phyloP scores from a whole-genome alignment of 2,329 filamentous ascomycete genomes.

The Paecilomyces fulvus region DNA sequence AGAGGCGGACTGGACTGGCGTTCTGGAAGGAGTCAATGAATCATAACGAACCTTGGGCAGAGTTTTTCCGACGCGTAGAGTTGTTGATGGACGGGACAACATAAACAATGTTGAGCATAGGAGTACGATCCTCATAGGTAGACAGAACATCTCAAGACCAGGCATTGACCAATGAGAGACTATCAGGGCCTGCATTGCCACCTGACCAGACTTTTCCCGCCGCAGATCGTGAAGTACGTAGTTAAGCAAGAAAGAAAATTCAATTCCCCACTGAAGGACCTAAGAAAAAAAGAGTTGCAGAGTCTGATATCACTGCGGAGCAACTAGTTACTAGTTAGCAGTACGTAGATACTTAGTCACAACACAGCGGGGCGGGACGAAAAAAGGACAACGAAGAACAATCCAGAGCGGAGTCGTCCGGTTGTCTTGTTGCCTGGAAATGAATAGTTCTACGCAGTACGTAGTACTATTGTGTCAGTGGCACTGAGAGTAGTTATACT shows the following conservation, averaged over 20 bases:
- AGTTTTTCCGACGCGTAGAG: neutral
- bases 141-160: neutral
- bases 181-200: neutral
- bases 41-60: neutral
- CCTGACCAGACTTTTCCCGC: neutral
- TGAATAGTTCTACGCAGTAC: neutral
- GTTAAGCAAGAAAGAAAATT: neutral
- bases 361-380: neutral
- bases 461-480: neutral
- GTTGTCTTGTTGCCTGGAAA: neutral
- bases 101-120: neutral
- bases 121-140: neutral
- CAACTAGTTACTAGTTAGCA: too few relatives aligned
- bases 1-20: neutral
- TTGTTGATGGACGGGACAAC: neutral
- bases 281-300: neutral
- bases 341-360: too few relatives aligned
- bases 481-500: neutral
- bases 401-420: neutral
- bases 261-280: neutral
- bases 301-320: neutral
- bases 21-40: constrained; percentile 1
- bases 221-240: neutral
- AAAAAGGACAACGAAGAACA: neutral
- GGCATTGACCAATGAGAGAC: neutral